Evolutionary conservation across 768 basidiomycete genomes (phyloP).

Genomic region (Coprinopsis marcescibilis): DNA sequence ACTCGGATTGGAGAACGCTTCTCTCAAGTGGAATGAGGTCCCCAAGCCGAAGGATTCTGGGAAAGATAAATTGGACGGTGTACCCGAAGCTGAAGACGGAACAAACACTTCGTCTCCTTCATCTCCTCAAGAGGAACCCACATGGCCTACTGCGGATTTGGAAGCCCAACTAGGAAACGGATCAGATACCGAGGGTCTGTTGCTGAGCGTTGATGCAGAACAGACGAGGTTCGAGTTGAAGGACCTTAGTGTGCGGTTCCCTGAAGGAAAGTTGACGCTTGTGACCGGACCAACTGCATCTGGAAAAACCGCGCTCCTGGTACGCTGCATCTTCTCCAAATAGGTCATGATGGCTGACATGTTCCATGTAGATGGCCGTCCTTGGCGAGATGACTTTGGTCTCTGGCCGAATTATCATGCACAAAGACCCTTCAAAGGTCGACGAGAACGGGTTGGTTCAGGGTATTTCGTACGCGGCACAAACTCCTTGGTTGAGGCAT

Average conservation of each 20-base stretch:
- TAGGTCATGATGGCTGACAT: not conserved
- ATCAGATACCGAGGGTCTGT: constrained; percentile 18
- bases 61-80: constrained; percentile 17
- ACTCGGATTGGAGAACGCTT: constrained; percentile 53
- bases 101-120: constrained; percentile 9
- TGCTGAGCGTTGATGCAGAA: constrained; percentile 16
- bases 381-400: constrained; percentile 66
- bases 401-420: constrained; percentile 49
- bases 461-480: constrained; percentile 65
- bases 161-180: constrained; percentile 3
- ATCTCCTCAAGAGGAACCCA: too few relatives aligned
- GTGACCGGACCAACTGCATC: constrained; percentile 77
- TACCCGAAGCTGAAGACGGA: constrained; percentile 5
- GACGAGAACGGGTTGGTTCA: constrained; percentile 60
- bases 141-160: too few relatives aligned
- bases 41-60: too few relatives aligned
- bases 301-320: constrained; percentile 77
- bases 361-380: constrained; percentile 48
- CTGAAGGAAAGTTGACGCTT: constrained; percentile 62
- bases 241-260: constrained; percentile 66
- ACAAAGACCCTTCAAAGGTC: constrained; percentile 54
- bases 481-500: constrained; percentile 65
- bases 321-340: constrained; percentile 24
- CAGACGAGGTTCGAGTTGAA: constrained; percentile 60
- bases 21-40: constrained; percentile 59